These are phyloP conservation scores for Ceratocystis lukuohia DNA, from an alignment of 2,329 filamentous ascomycete genomes.

Conservation along the genomic window DNA sequence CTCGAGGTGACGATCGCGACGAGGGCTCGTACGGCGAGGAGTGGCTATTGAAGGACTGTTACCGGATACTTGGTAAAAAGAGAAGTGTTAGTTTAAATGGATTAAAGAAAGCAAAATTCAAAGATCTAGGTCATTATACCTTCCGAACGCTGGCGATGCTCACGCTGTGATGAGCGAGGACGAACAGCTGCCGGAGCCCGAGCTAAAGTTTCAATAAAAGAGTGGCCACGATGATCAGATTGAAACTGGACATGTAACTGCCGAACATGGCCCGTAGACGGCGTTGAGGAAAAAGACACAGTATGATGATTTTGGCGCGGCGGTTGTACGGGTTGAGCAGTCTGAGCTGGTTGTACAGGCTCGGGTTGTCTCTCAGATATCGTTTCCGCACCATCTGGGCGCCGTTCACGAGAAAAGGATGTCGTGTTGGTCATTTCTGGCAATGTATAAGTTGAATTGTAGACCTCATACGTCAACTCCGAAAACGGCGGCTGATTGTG, in stretches of 20 bases:
- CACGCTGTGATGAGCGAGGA: background rate
- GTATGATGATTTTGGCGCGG: background rate
- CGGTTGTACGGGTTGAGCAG: background rate
- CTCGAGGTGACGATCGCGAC: constrained; percentile 6
- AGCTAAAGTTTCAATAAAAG: background rate
- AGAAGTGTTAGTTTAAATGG: background rate
- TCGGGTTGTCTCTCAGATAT: background rate
- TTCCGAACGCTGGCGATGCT: background rate
- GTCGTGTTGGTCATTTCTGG: background rate
- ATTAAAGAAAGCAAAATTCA: background rate
- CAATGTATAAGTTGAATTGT: background rate
- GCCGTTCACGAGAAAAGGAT: background rate
- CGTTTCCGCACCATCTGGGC: no score
- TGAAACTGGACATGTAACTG: background rate
- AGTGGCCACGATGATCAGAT: background rate
- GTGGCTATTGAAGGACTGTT: background rate
- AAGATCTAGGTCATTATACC: background rate
- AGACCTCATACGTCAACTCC: background rate
- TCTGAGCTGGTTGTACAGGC: background rate
- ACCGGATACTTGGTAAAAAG: background rate
- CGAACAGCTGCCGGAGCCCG: background rate
- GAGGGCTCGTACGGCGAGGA: constrained; percentile 19
- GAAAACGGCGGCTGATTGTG: background rate
- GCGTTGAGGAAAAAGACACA: background rate
- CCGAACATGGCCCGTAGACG: background rate